phyloP scores from a whole-genome alignment of 2,329 filamentous ascomycete species.

The Ophiocordyceps camponoti-rufipedis region DNA sequence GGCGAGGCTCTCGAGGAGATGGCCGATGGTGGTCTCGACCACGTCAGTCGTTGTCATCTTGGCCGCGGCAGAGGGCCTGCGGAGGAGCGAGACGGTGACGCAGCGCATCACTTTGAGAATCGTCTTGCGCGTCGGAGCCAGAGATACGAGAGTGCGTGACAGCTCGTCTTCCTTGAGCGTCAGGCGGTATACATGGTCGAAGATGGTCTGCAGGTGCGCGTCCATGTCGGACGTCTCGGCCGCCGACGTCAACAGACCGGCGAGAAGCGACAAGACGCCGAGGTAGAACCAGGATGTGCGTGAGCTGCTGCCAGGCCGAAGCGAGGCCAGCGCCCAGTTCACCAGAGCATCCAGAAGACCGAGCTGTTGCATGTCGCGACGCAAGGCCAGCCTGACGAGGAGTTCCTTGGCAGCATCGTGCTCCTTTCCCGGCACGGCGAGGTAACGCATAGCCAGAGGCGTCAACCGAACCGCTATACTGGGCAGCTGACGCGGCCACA shows the following conservation, averaged over 20 bases:
- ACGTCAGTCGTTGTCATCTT: slow-evolving; percentile 27
- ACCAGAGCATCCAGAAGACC: slow-evolving; percentile 52
- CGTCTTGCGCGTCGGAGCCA: slow-evolving; percentile 65
- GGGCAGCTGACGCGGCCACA: slow-evolving; percentile 43
- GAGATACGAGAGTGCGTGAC: slow-evolving; percentile 40
- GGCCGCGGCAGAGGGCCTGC: slow-evolving; percentile 22
- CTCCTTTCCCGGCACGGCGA: slow-evolving; percentile 67
- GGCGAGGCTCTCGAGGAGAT: slow-evolving; percentile 57
- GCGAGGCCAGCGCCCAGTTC: slow-evolving; percentile 47
- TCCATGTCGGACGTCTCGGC: slow-evolving; percentile 60
- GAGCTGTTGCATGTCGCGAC: slow-evolving; percentile 72
- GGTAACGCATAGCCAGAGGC: slow-evolving; percentile 50
- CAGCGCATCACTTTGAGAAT: slow-evolving; percentile 73
- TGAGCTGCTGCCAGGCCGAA: slow-evolving; percentile 21
- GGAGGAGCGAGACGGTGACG: slow-evolving; percentile 47
- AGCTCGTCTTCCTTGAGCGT: slow-evolving; percentile 28
- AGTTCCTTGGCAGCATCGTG: slow-evolving; percentile 72
- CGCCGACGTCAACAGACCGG: slow-evolving; percentile 50
- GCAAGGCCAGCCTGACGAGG: slow-evolving; percentile 63
- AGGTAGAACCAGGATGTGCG: slow-evolving; percentile 57
- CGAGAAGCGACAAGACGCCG: slow-evolving; percentile 63
- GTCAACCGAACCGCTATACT: slow-evolving; percentile 53
- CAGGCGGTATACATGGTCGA: slow-evolving; percentile 42
- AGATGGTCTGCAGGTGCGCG: slow-evolving; percentile 45
- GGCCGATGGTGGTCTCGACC: slow-evolving; percentile 67